A percentile compares a stretch with the other conserved stretches of the same genome.
Evolutionary conservation across 2,329 filamentous ascomycete species (phyloP).

Genomic region (Penicillium sp.): DNA sequence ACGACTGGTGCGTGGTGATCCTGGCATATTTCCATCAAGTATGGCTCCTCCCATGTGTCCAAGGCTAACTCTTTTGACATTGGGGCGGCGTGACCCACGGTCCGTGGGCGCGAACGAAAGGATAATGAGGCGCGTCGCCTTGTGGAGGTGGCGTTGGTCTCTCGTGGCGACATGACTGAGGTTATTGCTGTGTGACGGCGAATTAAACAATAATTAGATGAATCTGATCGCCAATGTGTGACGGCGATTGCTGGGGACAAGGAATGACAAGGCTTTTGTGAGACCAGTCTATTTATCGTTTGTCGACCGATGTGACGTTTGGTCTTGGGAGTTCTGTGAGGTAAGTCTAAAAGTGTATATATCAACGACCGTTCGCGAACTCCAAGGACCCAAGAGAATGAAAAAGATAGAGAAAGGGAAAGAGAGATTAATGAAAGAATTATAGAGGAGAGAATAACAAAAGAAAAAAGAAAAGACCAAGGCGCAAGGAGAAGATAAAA

Average conservation of each 20-base stretch:
- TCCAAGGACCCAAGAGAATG: slow-evolving; percentile 12
- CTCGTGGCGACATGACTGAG: slow-evolving; percentile 31
- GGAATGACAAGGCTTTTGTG: slow-evolving; percentile 12
- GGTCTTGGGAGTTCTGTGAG: slow-evolving; percentile 6
- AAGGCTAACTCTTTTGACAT: slow-evolving; percentile 19
- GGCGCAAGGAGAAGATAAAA: slow-evolving; percentile 18
- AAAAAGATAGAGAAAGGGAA: slow-evolving; percentile 1
- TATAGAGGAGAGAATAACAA: slow-evolving; percentile 10
- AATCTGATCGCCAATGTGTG: slow-evolving; percentile 1
- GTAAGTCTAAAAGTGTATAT: slow-evolving; percentile 11
- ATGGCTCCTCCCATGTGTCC: slow-evolving; percentile 24
- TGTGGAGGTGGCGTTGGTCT: slow-evolving; percentile 25
- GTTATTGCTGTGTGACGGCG: slow-evolving; percentile 4
- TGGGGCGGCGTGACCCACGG: slow-evolving; percentile 27
- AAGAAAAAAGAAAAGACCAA: slow-evolving; percentile 9
- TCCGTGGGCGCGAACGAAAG: slow-evolving; percentile 36
- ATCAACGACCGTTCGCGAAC: slow-evolving; percentile 6
- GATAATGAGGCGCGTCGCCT: slow-evolving; percentile 40
- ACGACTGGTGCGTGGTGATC: slow-evolving; percentile 25
- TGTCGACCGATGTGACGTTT: slow-evolving; percentile 1
- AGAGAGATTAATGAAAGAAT: slow-evolving; percentile 15
- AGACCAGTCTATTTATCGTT: slow-evolving; percentile 9
- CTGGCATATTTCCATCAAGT: slow-evolving; percentile 21
- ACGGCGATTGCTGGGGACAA: background rate
- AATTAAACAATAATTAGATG: slow-evolving; percentile 10